Conservation (phyloP, 306 rosid species). For the Medicago lupulina region DNA sequence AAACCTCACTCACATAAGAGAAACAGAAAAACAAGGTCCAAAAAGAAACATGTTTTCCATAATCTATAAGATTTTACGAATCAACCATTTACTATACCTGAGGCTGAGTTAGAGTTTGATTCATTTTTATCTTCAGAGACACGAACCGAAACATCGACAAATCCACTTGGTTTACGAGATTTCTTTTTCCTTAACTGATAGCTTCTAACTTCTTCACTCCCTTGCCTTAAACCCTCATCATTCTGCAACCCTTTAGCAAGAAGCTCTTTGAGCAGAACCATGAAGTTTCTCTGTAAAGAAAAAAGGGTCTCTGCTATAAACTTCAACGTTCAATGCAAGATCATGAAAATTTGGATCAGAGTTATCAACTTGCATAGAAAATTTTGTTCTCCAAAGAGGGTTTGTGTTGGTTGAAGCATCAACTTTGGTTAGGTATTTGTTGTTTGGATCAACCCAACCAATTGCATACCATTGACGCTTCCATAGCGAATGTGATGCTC, state of each 20-base stretch:
- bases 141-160: constrained; percentile 71
- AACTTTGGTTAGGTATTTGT: too few species aligned
- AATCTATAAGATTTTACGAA: background rate
- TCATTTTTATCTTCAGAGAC: constrained; percentile 65
- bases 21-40: background rate
- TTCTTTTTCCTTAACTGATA: constrained; percentile 71
- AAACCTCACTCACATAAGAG: too few species aligned
- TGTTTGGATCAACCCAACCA: too few species aligned
- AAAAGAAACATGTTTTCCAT: background rate
- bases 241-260: constrained; percentile 55
- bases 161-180: constrained; percentile 71
- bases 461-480: too few species aligned
- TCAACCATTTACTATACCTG: constrained; percentile 37
- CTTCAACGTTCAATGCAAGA: constrained; percentile 64
- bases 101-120: constrained; percentile 46
- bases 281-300: constrained; percentile 77
- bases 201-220: constrained; percentile 69
- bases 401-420: too few species aligned
- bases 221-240: constrained; percentile 46
- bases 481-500: too few species aligned
- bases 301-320: constrained; percentile 75
- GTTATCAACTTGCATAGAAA: constrained; percentile 58
- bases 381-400: too few species aligned
- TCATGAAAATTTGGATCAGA: constrained; percentile 53
- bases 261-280: constrained; percentile 83